Conservation (phyloP, 164 flowering plant genomes). For the Nymphaea colorata region DNA sequence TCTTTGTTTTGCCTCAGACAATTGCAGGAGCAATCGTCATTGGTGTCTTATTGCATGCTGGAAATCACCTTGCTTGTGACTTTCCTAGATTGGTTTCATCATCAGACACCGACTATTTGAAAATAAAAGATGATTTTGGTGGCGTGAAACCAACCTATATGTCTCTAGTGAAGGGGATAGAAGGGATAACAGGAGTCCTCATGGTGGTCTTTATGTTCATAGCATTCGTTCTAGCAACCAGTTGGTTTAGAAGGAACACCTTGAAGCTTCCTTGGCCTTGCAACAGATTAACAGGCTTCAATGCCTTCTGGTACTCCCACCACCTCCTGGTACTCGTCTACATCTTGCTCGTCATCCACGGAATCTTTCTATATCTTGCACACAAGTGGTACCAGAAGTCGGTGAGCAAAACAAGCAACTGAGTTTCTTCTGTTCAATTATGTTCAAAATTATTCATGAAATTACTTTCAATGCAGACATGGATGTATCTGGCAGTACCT, state of each 20-base stretch:
- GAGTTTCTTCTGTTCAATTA: background rate
- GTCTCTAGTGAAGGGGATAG: conserved; percentile 43
- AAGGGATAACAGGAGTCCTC: conserved; percentile 72
- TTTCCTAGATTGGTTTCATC: conserved; percentile 56
- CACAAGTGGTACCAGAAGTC: conserved; percentile 76
- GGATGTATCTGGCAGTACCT: conserved; percentile 95
- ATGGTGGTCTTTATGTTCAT: conserved; percentile 73
- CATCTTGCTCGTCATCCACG: conserved; percentile 72
- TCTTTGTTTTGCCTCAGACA: conserved; percentile 32
- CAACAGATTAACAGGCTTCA: conserved; percentile 80
- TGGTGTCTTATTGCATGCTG: conserved; percentile 82
- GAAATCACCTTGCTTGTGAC: conserved; percentile 85
- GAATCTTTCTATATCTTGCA: conserved; percentile 64
- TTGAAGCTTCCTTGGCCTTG: conserved; percentile 87
- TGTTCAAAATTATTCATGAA: background rate
- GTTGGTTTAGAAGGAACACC: conserved; percentile 75
- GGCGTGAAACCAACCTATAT: conserved; percentile 37
- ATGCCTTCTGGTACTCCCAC: conserved; percentile 98
- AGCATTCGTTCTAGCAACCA: conserved; percentile 85
- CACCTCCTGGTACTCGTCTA: conserved; percentile 82
- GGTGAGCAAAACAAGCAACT: conserved; percentile 24
- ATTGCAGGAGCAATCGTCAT: conserved; percentile 83
- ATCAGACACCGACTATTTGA: conserved; percentile 4
- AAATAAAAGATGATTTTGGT: conserved; percentile 31
- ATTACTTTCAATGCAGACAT: conserved; percentile 45